phyloP scores from a whole-genome alignment of 331 rosid genomes.

The Phaseolus coccineus region DNA sequence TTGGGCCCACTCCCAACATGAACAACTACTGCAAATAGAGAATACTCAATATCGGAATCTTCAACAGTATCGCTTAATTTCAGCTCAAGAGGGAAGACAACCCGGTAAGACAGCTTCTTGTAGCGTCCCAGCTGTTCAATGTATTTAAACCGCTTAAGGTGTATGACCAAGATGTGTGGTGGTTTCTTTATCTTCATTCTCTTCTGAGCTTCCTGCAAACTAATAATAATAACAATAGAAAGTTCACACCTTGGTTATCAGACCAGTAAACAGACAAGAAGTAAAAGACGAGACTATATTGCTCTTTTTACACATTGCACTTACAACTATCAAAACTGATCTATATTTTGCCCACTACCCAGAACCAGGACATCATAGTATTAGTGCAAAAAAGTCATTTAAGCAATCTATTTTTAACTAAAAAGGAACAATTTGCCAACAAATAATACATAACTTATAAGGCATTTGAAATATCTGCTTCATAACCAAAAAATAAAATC shows the following conservation, averaged over 20 bases:
- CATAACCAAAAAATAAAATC: constrained; percentile 1
- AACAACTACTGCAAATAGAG: constrained; percentile 96
- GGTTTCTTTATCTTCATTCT: constrained; percentile 98
- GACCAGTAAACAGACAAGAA: constrained; percentile 2
- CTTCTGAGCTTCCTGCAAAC: constrained; percentile 99
- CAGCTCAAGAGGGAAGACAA: constrained; percentile 95
- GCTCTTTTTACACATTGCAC: constrained; percentile 18
- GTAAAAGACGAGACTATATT: neutral
- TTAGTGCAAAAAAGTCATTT: neutral
- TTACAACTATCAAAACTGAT: neutral
- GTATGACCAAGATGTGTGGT: constrained; percentile 88
- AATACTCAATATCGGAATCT: constrained; percentile 88
- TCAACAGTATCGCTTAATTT: constrained; percentile 92
- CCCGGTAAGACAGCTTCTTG: constrained; percentile 92
- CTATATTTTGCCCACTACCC: neutral
- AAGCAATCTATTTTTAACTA: constrained; percentile 25
- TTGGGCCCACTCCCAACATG: constrained; percentile 98
- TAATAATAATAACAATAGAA: constrained; percentile 52
- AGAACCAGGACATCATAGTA: neutral
- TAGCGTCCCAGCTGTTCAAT: constrained; percentile 95
- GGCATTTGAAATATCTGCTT: neutral
- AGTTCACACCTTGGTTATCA: constrained; percentile 34
- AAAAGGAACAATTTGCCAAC: neutral
- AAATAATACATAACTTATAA: constrained; percentile 12
- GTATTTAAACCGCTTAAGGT: constrained; percentile 96